These are phyloP conservation scores for Peronosclerospora sorghi DNA, from an alignment of 352 stramenopile genomes.

Conservation along the genomic window DNA sequence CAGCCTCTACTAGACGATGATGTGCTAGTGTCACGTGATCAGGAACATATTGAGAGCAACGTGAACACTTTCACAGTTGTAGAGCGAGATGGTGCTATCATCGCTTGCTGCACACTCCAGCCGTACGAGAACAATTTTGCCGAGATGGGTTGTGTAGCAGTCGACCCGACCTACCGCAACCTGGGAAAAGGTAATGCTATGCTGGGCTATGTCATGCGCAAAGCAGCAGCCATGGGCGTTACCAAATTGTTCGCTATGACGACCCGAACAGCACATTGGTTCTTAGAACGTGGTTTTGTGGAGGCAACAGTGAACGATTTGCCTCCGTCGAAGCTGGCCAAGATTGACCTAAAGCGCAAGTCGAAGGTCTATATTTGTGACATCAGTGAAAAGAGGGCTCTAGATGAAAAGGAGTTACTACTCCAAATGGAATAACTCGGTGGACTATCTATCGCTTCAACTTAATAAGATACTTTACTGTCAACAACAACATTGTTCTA, in stretches of 20 bases:
- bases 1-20: slow-evolving; percentile 82
- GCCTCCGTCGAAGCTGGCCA: slow-evolving; percentile 63
- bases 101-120: slow-evolving; percentile 82
- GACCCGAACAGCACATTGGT: slow-evolving; percentile 97
- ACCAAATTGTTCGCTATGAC: slow-evolving; percentile 95
- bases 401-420: slow-evolving; percentile 80
- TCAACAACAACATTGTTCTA: slow-evolving; percentile 2
- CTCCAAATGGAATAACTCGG: slow-evolving; percentile 39
- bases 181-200: slow-evolving; percentile 83
- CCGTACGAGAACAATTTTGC: slow-evolving; percentile 85
- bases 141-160: slow-evolving; percentile 85
- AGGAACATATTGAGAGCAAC: slow-evolving; percentile 85
- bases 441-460: neutral
- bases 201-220: slow-evolving; percentile 86
- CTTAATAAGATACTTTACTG: slow-evolving; percentile 4
- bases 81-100: slow-evolving; percentile 81
- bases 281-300: slow-evolving; percentile 93
- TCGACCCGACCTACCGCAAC: slow-evolving; percentile 81
- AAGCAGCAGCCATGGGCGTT: slow-evolving; percentile 73
- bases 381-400: slow-evolving; percentile 69
- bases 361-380: slow-evolving; percentile 86
- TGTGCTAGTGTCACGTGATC: slow-evolving; percentile 77
- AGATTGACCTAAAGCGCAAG: slow-evolving; percentile 73
- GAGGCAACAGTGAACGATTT: slow-evolving; percentile 83
- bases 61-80: slow-evolving; percentile 83